A percentile compares a stretch with the other conserved stretches of the same genome.
These are phyloP conservation scores for Calocera viscosa DNA, from an alignment of 768 basidiomycete species.

Conservation along the genomic window DNA sequence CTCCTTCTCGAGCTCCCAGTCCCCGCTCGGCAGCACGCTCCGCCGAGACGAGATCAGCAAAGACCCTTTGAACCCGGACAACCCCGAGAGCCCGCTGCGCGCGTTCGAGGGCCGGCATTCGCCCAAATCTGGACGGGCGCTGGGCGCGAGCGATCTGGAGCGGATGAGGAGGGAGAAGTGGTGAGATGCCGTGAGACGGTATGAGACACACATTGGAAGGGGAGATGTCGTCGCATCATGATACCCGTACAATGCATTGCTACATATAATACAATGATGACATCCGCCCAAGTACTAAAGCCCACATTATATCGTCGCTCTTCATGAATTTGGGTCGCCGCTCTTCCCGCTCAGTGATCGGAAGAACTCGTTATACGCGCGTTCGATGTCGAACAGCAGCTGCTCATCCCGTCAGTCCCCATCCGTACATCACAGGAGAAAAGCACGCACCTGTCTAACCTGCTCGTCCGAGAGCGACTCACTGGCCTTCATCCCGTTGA, in stretches of 20 bases:
- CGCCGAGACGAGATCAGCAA: background rate
- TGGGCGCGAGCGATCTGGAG: background rate
- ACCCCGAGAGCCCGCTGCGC: background rate
- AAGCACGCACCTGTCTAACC: conserved; percentile 58
- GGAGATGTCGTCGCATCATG: background rate
- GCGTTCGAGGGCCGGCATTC: background rate
- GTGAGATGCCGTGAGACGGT: background rate
- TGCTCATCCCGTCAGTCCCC: conserved; percentile 22
- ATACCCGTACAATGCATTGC: background rate
- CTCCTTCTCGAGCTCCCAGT: background rate
- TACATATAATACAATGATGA: conserved; percentile 1
- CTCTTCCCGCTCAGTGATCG: conserved; percentile 19
- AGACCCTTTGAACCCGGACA: background rate
- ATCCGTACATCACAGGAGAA: background rate
- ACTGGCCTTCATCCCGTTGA: conserved; percentile 94
- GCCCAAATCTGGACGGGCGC: background rate
- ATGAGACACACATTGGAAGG: background rate
- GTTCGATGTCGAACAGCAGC: conserved; percentile 93
- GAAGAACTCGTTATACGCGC: conserved; percentile 92
- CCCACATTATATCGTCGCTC: too few species aligned
- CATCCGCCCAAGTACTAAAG: too few species aligned
- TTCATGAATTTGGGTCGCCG: background rate
- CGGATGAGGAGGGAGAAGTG: background rate
- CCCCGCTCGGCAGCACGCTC: background rate
- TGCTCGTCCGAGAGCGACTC: conserved; percentile 95